phyloP scores from a whole-genome alignment of 495 filamentous ascomycete species.

The Terfezia boudieri region DNA sequence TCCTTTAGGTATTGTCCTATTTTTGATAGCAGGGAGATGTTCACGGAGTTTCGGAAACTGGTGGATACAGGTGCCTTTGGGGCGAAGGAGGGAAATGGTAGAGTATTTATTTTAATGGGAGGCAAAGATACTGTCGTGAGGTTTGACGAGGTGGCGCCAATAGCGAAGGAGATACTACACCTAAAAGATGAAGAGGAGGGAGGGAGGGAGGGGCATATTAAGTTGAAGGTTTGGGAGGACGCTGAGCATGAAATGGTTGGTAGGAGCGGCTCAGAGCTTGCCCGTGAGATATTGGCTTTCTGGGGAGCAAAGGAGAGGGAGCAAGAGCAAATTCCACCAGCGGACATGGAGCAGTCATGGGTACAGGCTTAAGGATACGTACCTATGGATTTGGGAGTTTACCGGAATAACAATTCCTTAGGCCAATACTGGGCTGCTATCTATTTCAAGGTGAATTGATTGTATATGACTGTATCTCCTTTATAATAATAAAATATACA shows the following conservation, averaged over 20 bases:
- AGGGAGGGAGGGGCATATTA: slow-evolving; percentile 8
- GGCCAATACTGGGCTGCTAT: too few relatives aligned
- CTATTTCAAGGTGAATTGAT: too few relatives aligned
- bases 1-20: slow-evolving; percentile 32
- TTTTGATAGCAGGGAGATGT: slow-evolving; percentile 31
- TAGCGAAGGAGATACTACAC: neutral
- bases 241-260: slow-evolving; percentile 13
- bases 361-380: too few relatives aligned
- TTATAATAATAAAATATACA: too few relatives aligned
- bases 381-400: too few relatives aligned
- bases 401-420: too few relatives aligned
- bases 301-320: neutral
- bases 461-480: too few relatives aligned
- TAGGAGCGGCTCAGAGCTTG: slow-evolving; percentile 7
- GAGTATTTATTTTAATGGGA: slow-evolving; percentile 29
- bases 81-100: slow-evolving; percentile 10
- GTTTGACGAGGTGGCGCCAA: slow-evolving; percentile 12
- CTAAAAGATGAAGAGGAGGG: neutral
- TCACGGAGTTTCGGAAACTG: slow-evolving; percentile 22
- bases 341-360: too few relatives aligned
- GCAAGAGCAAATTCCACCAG: neutral
- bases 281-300: slow-evolving; percentile 1
- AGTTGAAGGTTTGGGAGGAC: slow-evolving; percentile 2
- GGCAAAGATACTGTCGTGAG: slow-evolving; percentile 27
- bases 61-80: slow-evolving; percentile 10